These are phyloP conservation scores for Favolaschia claudopus DNA, from an alignment of 768 basidiomycete species.

Conservation along the genomic window DNA sequence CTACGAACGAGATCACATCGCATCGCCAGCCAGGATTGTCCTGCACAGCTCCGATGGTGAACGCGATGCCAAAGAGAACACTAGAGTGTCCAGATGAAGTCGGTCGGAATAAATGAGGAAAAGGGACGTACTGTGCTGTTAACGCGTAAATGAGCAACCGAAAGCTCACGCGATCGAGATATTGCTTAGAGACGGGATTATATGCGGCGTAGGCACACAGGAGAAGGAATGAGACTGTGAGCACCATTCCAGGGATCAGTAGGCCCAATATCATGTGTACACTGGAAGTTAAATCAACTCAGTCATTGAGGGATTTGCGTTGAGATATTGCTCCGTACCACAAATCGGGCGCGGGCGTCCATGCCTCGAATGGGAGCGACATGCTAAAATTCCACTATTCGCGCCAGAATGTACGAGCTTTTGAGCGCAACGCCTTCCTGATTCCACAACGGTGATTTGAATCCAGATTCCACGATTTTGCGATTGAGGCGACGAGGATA, in stretches of 20 bases:
- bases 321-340: too few relatives aligned
- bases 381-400: too few relatives aligned
- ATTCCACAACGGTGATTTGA: too few relatives aligned
- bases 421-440: too few relatives aligned
- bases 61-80: not conserved
- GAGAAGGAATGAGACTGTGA: not conserved
- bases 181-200: slow-evolving; percentile 1
- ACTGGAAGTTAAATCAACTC: too few relatives aligned
- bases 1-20: not conserved
- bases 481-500: too few relatives aligned
- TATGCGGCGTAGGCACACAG: not conserved
- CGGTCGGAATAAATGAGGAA: not conserved
- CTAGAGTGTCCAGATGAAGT: not conserved
- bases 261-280: not conserved
- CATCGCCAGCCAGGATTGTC: not conserved
- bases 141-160: slow-evolving; percentile 12
- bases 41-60: not conserved
- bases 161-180: slow-evolving; percentile 18
- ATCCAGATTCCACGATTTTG: too few relatives aligned
- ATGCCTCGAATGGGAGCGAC: too few relatives aligned
- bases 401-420: too few relatives aligned
- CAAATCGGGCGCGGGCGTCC: too few relatives aligned
- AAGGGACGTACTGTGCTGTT: slow-evolving; percentile 10
- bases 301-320: too few relatives aligned
- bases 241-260: not conserved